These are phyloP conservation scores for Trichoderma brevicompactum DNA, from an alignment of 2,329 filamentous ascomycete genomes.

Conservation along the genomic window DNA sequence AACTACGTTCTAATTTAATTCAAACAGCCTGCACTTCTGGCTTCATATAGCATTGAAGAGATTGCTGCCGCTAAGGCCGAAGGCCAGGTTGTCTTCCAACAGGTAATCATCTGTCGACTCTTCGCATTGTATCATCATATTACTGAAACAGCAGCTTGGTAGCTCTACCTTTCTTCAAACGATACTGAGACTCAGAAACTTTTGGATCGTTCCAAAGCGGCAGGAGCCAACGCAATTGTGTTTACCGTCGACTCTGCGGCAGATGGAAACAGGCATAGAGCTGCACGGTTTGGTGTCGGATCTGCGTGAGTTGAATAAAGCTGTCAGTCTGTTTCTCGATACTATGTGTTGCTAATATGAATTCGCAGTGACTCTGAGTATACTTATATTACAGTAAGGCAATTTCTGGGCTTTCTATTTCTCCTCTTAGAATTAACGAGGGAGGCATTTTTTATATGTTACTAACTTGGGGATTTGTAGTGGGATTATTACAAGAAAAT, in stretches of 20 bases:
- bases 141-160: not conserved
- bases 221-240: slow-evolving; percentile 45
- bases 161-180: slow-evolving; percentile 40
- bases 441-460: not conserved
- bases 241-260: slow-evolving; percentile 49
- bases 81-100: slow-evolving; percentile 47
- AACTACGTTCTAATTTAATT: not conserved
- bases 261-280: slow-evolving; percentile 47
- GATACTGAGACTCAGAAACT: slow-evolving; percentile 41
- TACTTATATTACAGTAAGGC: slow-evolving; percentile 9
- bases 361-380: not conserved
- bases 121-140: not conserved
- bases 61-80: slow-evolving; percentile 44
- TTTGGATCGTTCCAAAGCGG: slow-evolving; percentile 40
- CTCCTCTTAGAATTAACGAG: too few relatives aligned
- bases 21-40: slow-evolving; percentile 39
- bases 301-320: slow-evolving; percentile 38
- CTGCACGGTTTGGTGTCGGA: slow-evolving; percentile 45
- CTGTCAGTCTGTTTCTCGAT: rapidly evolving
- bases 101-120: slow-evolving; percentile 32
- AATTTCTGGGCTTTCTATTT: too few relatives aligned
- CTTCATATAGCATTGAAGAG: slow-evolving; percentile 43
- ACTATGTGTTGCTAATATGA: not conserved
- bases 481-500: slow-evolving; percentile 47
- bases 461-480: slow-evolving; percentile 16